Percentiles rank a stretch among this genome's conserved stretches.
Conservation (phyloP, 306 rosid species). For the Dryas alaskensis region DNA sequence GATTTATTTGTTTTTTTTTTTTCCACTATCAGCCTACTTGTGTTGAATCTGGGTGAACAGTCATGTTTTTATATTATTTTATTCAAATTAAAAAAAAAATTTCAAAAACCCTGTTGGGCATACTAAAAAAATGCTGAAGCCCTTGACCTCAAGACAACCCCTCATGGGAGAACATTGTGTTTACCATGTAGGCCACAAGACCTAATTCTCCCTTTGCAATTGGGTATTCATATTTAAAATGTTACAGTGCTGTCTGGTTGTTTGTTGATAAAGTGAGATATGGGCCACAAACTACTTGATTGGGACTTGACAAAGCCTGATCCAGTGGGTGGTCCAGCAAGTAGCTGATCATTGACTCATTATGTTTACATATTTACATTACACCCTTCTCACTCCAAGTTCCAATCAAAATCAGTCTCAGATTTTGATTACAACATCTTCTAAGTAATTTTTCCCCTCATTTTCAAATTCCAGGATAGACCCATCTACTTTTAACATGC, state of each 20-base stretch:
- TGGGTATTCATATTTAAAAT: neutral
- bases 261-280: constrained; percentile 2
- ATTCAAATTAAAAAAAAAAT: neutral
- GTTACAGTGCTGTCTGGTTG: neutral
- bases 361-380: neutral
- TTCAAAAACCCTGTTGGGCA: neutral
- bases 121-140: neutral
- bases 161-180: neutral
- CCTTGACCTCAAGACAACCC: neutral
- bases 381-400: neutral
- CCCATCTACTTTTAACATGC: neutral
- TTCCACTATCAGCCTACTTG: too few relatives aligned
- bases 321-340: constrained; percentile 25
- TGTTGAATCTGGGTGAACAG: too few relatives aligned
- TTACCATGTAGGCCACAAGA: constrained; percentile 15
- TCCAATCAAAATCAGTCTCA: constrained; percentile 6
- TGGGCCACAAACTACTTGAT: constrained; percentile 31
- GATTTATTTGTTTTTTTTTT: too few relatives aligned
- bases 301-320: constrained; percentile 18
- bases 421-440: neutral
- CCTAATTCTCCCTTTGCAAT: neutral
- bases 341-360: constrained; percentile 23
- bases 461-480: neutral
- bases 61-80: too few relatives aligned
- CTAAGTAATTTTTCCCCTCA: neutral